phyloP scores from a whole-genome alignment of 768 basidiomycete genomes.

The Royoungia palumana region DNA sequence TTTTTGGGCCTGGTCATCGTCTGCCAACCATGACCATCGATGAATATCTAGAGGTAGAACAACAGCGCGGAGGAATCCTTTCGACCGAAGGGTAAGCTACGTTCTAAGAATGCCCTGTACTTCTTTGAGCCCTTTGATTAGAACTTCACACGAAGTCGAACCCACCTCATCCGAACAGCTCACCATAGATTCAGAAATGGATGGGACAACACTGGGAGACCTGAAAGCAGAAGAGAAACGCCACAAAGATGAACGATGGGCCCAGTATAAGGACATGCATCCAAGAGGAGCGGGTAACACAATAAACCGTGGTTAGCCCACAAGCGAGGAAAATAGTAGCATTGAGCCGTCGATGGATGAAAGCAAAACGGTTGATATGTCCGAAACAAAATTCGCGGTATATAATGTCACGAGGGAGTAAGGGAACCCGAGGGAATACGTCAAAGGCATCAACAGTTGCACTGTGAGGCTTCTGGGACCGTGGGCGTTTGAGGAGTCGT shows the following conservation, averaged over 20 bases:
- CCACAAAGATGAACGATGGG: constrained; percentile 89
- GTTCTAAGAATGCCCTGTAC: neutral
- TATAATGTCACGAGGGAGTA: constrained; percentile 19
- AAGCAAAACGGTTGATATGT: constrained; percentile 20
- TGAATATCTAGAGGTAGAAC: constrained; percentile 88
- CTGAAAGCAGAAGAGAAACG: constrained; percentile 73
- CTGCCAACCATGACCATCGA: constrained; percentile 96
- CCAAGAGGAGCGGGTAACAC: constrained; percentile 93
- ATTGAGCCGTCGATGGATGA: constrained; percentile 7
- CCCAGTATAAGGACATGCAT: constrained; percentile 79
- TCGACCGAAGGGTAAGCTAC: constrained; percentile 77
- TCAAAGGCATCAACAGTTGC: constrained; percentile 78
- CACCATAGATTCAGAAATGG: constrained; percentile 75
- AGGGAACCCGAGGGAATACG: constrained; percentile 3
- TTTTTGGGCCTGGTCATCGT: constrained; percentile 80
- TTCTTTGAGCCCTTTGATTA: constrained; percentile 28
- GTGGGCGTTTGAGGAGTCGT: constrained; percentile 64
- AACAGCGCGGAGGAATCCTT: constrained; percentile 80
- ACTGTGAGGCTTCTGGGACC: constrained; percentile 84
- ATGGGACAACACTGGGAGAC: constrained; percentile 68
- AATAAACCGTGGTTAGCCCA: constrained; percentile 74
- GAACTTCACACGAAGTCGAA: constrained; percentile 60
- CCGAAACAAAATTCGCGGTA: constrained; percentile 28
- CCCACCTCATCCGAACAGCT: constrained; percentile 79
- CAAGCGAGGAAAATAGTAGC: constrained; percentile 6